These are phyloP conservation scores for Begonia loranthoides DNA, from an alignment of 306 rosid species.

Conservation along the genomic window DNA sequence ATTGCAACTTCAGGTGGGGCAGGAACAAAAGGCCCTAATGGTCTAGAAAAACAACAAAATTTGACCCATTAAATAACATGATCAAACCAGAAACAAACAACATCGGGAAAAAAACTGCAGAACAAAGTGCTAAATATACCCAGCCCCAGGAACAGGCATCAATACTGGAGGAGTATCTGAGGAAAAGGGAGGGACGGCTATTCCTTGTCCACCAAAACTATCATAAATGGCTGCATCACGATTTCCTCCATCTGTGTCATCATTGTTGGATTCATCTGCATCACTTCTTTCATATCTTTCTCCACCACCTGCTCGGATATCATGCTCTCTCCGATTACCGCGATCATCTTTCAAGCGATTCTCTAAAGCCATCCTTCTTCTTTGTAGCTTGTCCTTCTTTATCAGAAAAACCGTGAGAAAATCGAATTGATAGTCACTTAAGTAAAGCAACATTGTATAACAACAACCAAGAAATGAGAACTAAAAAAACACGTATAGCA, in stretches of 20 bases:
- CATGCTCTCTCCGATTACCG: conserved; percentile 68
- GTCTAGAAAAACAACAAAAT: conserved; percentile 35
- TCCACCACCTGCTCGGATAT: conserved; percentile 27
- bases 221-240: conserved; percentile 79
- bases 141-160: conserved; percentile 99
- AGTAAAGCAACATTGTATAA: too few species aligned
- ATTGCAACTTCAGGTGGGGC: conserved; percentile 99
- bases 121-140: conserved; percentile 34
- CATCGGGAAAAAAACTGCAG: too few species aligned
- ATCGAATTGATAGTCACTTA: too few species aligned
- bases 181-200: conserved; percentile 36
- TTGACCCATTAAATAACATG: too few species aligned
- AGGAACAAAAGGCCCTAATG: conserved; percentile 97
- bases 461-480: too few species aligned
- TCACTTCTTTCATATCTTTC: conserved; percentile 54
- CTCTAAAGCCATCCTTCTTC: conserved; percentile 55
- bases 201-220: conserved; percentile 16
- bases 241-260: conserved; percentile 53
- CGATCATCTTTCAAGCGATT: conserved; percentile 82
- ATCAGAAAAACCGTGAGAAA: too few species aligned
- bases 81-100: too few species aligned
- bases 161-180: conserved; percentile 86
- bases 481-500: too few species aligned
- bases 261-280: conserved; percentile 43
- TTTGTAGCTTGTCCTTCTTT: conserved; percentile 69